Evolutionary conservation across 805 yeast genomes (phyloP), one percentile per base, ranked within the genome.

Genomic region (Schizosaccharomyces cryophilus): DNA sequence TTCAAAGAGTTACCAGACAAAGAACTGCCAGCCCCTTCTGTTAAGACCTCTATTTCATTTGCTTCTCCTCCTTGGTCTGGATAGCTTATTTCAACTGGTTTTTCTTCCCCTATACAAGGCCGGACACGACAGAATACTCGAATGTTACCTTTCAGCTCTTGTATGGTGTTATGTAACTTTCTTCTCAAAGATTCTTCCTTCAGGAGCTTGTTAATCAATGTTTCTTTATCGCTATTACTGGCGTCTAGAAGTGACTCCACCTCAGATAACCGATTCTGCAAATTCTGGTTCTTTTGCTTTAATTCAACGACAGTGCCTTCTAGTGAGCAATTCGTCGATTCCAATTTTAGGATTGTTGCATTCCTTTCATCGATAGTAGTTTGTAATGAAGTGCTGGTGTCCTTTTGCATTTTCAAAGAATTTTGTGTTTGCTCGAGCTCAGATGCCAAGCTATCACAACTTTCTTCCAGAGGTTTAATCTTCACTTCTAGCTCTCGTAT

Each of bases 61-160:
- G 66, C 65, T 4, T 56, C 47, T 19, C 9, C 24, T 3, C 26
- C 26, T 21, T 56, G 42, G 45, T 17, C 42, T 15, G 60, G 60
- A 24, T 29, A 56, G 19, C 21, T 35, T 13, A 56, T 56, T 7
- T 30, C n/a, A 3, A 54, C 54, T 19, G 65, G 67, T 38, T 63
- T 59, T 60, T 70, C 74, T 1, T 73, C 72, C 60, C 61, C 69
- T 13, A 70, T 63, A 5, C 74, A 72, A 0, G 96, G 96, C 61
- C 94, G 76, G 4, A 90, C 75, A 47, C 98, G 76, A 68, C 96
- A 90, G 66, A 83, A 87, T 0, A 90, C 96, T 58, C 97, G 73
- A 42, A 93, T 88, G 66, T 87, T 93, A 0, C 98, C 97, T 70
- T 88, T 85, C 47, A 90, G 70, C 63, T 87, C 95, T 69, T 88